Percentiles rank a stretch among this genome's conserved stretches.
Conservation (phyloP, 1,284 basidiomycete genomes). For the Ustilago bromivora region DNA sequence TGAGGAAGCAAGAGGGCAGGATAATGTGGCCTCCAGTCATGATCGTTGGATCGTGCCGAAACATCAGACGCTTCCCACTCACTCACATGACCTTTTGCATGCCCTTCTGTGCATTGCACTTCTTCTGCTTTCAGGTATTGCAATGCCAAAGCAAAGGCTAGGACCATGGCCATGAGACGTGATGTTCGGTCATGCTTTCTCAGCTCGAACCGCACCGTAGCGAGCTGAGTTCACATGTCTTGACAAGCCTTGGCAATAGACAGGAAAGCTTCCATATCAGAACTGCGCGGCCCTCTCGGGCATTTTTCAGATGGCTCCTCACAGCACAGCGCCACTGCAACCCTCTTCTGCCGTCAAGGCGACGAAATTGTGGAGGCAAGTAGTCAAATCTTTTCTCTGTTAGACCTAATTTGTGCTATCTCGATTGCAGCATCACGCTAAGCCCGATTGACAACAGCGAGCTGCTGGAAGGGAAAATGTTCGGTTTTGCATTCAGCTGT, state of each 20-base stretch:
- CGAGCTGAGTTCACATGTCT: not conserved
- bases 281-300: conserved; percentile 1
- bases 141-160: no score
- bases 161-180: no score
- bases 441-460: not conserved
- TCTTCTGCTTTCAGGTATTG: no score
- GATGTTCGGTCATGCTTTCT: no score
- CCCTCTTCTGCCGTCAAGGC: not conserved
- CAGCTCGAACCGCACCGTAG: no score
- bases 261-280: not conserved
- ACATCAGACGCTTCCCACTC: not conserved
- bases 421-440: not conserved
- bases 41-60: not conserved
- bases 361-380: conserved; percentile 1
- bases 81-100: no score
- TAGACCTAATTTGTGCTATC: not conserved
- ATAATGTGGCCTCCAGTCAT: not conserved
- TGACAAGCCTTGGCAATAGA: not conserved
- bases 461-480: not conserved
- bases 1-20: no score
- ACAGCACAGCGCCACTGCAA: not conserved
- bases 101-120: no score
- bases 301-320: not conserved
- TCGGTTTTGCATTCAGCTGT: conserved; percentile 7
- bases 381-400: not conserved